Percentiles rank a stretch among this genome's conserved stretches.
These are phyloP conservation scores for Venustampulla echinocandica DNA, from an alignment of 495 filamentous ascomycete genomes.

Conservation along the genomic window DNA sequence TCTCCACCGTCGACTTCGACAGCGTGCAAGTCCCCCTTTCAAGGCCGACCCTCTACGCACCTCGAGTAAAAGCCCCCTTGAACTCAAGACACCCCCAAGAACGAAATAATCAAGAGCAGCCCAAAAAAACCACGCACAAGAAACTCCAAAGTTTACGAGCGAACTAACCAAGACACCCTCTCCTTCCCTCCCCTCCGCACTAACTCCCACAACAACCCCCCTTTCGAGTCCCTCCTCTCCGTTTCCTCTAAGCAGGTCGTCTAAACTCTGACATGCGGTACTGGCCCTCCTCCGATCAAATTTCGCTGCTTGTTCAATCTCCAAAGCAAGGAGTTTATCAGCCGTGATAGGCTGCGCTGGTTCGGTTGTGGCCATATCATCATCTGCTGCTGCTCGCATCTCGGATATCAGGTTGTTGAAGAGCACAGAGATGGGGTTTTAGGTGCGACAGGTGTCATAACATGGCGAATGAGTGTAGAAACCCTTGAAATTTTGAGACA, in stretches of 20 bases:
- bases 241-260: conserved; percentile 29
- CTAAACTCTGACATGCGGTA: conserved; percentile 36
- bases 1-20: no score
- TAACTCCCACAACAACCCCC: conserved; percentile 41
- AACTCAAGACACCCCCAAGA: no score
- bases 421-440: no score
- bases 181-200: conserved; percentile 32
- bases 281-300: conserved; percentile 12
- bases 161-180: conserved; percentile 31
- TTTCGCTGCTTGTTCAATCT: conserved; percentile 12
- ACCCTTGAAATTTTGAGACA: no score
- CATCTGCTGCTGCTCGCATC: not conserved
- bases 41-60: no score
- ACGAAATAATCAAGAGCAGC: no score
- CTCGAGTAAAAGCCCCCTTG: no score
- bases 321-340: conserved; percentile 12
- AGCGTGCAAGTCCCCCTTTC: no score
- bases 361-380: conserved; percentile 3
- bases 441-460: no score
- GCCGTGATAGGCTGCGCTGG: conserved; percentile 15
- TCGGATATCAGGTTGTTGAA: not conserved
- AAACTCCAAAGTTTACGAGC: no score
- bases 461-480: no score
- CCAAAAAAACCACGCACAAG: no score
- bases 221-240: conserved; percentile 32